These are phyloP conservation scores for Umbelopsis isabellina DNA, from an alignment of 192 early-diverging fungal genomes.

Conservation along the genomic window DNA sequence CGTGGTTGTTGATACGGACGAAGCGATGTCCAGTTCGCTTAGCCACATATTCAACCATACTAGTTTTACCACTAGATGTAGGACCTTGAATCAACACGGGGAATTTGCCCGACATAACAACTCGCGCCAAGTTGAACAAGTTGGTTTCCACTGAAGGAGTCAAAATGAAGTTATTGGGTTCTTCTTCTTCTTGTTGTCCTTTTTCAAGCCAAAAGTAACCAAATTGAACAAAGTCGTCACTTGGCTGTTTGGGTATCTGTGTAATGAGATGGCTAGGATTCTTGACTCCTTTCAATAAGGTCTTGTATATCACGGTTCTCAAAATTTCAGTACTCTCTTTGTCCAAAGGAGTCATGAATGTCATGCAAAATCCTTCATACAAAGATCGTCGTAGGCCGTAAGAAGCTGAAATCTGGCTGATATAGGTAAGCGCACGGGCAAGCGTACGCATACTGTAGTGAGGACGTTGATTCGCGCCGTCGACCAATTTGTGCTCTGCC, in stretches of 20 bases:
- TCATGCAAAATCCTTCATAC: conserved; percentile 95
- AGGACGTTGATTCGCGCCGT: conserved; percentile 86
- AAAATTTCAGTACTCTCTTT: conserved; percentile 65
- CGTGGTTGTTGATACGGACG: conserved; percentile 99
- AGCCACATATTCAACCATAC: conserved; percentile 97
- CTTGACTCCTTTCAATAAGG: conserved; percentile 60
- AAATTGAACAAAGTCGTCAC: conserved; percentile 67
- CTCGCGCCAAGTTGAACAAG: conserved; percentile 85
- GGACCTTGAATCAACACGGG: conserved; percentile 99
- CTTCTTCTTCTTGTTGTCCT: conserved; percentile 46
- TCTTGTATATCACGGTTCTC: conserved; percentile 55
- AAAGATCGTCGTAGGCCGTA: conserved; percentile 86
- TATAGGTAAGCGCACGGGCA: conserved; percentile 85
- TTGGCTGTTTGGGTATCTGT: conserved; percentile 63
- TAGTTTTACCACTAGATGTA: conserved; percentile 96
- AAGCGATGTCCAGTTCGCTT: conserved; percentile 89
- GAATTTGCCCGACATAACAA: conserved; percentile 86
- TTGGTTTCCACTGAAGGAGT: conserved; percentile 88
- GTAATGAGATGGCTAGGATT: conserved; percentile 57
- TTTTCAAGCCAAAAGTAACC: conserved; percentile 87
- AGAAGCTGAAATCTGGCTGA: conserved; percentile 63
- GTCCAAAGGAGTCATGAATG: conserved; percentile 89
- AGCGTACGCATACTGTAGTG: conserved; percentile 95
- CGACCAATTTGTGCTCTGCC: conserved; percentile 73
- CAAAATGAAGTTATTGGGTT: conserved; percentile 71